phyloP scores from a whole-genome alignment of 1,139 yeast genomes.

The Candida tetrigidarum region DNA sequence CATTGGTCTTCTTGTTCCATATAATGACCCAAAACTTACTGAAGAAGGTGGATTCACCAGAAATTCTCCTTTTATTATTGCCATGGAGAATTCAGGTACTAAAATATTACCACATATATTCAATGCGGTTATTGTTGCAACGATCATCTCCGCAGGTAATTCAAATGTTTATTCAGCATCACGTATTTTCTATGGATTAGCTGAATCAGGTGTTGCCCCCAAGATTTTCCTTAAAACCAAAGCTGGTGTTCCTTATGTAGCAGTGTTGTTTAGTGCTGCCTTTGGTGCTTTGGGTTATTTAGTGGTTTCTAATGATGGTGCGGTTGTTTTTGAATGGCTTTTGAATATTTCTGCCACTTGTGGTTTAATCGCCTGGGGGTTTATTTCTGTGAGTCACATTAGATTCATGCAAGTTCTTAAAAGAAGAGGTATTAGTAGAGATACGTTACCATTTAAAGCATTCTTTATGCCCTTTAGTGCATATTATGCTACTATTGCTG shows the following conservation, averaged over 20 bases:
- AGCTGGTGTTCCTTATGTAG: conserved; percentile 68
- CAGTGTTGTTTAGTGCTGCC: conserved; percentile 61
- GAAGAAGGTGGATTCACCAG: conserved; percentile 35
- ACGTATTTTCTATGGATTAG: conserved; percentile 69
- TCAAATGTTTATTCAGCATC: conserved; percentile 81
- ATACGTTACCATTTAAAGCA: conserved; percentile 76
- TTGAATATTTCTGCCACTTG: conserved; percentile 81
- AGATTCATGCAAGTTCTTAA: conserved; percentile 68
- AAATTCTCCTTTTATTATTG: conserved; percentile 58
- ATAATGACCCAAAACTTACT: conserved; percentile 55
- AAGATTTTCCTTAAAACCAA: conserved; percentile 51
- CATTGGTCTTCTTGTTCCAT: conserved; percentile 85
- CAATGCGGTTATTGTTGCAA: conserved; percentile 71
- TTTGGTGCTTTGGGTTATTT: conserved; percentile 74
- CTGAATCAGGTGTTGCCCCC: conserved; percentile 66
- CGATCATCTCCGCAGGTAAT: conserved; percentile 80
- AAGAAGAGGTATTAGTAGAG: conserved; percentile 61
- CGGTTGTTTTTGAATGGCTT: conserved; percentile 80
- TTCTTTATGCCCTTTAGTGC: conserved; percentile 65
- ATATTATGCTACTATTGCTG: conserved; percentile 56
- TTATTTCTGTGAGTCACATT: conserved; percentile 66
- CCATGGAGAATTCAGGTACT: conserved; percentile 72
- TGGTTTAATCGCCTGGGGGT: conserved; percentile 76
- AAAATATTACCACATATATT: conserved; percentile 68
- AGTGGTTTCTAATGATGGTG: conserved; percentile 64